These are phyloP conservation scores for Ascochyta rabiei DNA, from an alignment of 2,329 filamentous ascomycete genomes.

Conservation along the genomic window DNA sequence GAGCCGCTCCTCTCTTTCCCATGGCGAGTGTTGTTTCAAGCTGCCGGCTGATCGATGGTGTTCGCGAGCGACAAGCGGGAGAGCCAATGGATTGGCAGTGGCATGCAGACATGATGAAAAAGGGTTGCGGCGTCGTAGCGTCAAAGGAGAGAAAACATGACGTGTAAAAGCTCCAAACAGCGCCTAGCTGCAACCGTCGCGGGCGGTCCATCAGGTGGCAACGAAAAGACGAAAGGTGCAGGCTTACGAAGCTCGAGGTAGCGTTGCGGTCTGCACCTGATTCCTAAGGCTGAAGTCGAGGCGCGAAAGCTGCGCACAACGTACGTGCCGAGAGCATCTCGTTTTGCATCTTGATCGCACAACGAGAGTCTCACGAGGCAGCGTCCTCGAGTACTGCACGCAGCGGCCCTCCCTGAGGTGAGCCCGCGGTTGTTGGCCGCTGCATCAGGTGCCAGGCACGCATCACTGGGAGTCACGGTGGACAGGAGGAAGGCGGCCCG, in stretches of 20 bases:
- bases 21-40: conserved; percentile 39
- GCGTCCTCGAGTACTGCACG: conserved; percentile 21
- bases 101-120: neutral
- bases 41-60: conserved; percentile 33
- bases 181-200: conserved; percentile 8
- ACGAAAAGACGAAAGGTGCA: conserved; percentile 3
- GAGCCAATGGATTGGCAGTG: neutral
- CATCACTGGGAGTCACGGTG: conserved; percentile 21
- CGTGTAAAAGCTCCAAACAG: conserved; percentile 13
- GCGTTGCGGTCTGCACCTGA: conserved; percentile 22
- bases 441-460: conserved; percentile 29
- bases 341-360: conserved; percentile 17
- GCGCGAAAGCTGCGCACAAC: too few relatives aligned
- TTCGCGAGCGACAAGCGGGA: conserved; percentile 28
- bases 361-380: conserved; percentile 29
- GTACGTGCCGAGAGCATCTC: conserved; percentile 25
- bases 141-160: conserved; percentile 6
- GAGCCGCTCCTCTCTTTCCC: conserved; percentile 25
- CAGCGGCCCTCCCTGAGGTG: conserved; percentile 22
- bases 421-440: conserved; percentile 5
- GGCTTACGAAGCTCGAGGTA: conserved; percentile 7
- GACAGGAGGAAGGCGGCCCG: conserved; percentile 39
- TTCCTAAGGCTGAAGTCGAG: conserved; percentile 46
- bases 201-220: conserved; percentile 10
- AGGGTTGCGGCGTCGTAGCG: conserved; percentile 7